Conservation (phyloP, 2,329 filamentous ascomycete genomes). For the Penicillium occitanis region DNA sequence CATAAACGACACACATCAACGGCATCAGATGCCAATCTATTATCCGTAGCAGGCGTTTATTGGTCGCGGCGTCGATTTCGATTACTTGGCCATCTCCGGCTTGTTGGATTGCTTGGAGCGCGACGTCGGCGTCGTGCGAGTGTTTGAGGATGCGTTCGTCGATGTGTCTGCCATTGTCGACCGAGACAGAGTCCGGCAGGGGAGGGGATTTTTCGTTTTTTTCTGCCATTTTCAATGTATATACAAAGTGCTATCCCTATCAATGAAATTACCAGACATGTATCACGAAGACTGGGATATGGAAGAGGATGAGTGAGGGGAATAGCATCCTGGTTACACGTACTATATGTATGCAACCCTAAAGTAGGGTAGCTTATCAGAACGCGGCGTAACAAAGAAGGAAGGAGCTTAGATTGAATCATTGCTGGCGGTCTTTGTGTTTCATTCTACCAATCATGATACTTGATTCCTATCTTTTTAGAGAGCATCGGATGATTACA, state of each 20-base stretch:
- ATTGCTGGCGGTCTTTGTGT: neutral
- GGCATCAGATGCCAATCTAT: conserved; percentile 66
- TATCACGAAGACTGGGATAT: neutral
- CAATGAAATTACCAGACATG: neutral
- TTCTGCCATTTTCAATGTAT: neutral
- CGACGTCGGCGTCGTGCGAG: conserved; percentile 60
- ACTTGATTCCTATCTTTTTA: neutral
- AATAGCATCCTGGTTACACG: neutral
- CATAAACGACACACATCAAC: conserved; percentile 59
- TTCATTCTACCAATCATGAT: neutral
- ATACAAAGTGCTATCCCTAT: neutral
- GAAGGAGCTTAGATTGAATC: neutral
- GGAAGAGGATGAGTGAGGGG: neutral
- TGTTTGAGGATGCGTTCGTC: conserved; percentile 50
- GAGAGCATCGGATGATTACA: neutral
- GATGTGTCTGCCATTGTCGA: conserved; percentile 20
- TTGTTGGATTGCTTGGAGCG: conserved; percentile 56
- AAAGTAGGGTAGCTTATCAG: neutral
- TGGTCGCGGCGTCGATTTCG: conserved; percentile 57
- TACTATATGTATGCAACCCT: neutral
- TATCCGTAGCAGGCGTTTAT: conserved; percentile 57
- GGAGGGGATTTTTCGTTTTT: conserved; percentile 20
- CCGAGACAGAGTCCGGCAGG: neutral
- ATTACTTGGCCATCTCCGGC: conserved; percentile 51
- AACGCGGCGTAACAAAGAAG: neutral